These are phyloP conservation scores for Pyricularia grisea DNA, from an alignment of 2,329 filamentous ascomycete genomes.

Conservation along the genomic window DNA sequence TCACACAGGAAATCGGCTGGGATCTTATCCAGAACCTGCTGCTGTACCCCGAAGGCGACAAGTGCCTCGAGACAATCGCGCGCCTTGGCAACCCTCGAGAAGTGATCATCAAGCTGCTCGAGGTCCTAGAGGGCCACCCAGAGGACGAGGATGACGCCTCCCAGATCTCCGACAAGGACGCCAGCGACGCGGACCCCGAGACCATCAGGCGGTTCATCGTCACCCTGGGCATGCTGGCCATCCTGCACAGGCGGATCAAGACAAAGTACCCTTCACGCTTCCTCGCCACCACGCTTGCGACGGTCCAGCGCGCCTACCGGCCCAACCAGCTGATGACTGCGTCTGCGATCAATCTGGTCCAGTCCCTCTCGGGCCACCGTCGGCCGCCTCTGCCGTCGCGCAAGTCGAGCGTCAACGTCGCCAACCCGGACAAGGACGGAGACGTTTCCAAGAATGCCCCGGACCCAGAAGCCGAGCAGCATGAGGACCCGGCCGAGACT, in stretches of 20 bases:
- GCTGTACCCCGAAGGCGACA: constrained; percentile 55
- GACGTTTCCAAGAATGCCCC: constrained; percentile 46
- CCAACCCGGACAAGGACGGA: constrained; percentile 45
- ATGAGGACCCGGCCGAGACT: constrained; percentile 52
- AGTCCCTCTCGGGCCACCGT: constrained; percentile 57
- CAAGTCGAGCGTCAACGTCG: constrained; percentile 47
- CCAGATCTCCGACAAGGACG: constrained; percentile 12
- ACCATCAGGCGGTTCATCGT: constrained; percentile 44
- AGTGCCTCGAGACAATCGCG: constrained; percentile 65
- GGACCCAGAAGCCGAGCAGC: constrained; percentile 50
- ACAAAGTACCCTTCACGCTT: constrained; percentile 73
- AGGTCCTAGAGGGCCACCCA: constrained; percentile 54
- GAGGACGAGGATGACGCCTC: constrained; percentile 30
- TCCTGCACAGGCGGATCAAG: constrained; percentile 64
- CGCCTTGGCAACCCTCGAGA: constrained; percentile 72
- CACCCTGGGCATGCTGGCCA: constrained; percentile 61
- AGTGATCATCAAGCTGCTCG: constrained; percentile 71
- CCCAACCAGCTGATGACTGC: constrained; percentile 59
- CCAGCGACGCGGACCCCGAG: constrained; percentile 11
- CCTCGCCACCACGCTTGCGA: constrained; percentile 65
- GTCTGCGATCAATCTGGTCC: constrained; percentile 60
- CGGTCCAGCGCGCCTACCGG: constrained; percentile 58
- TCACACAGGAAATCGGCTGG: constrained; percentile 75
- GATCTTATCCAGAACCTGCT: constrained; percentile 71
- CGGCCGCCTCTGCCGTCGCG: constrained; percentile 52